Conservation (phyloP, 2,329 filamentous ascomycete species). For the Trichoderma koningiopsis region DNA sequence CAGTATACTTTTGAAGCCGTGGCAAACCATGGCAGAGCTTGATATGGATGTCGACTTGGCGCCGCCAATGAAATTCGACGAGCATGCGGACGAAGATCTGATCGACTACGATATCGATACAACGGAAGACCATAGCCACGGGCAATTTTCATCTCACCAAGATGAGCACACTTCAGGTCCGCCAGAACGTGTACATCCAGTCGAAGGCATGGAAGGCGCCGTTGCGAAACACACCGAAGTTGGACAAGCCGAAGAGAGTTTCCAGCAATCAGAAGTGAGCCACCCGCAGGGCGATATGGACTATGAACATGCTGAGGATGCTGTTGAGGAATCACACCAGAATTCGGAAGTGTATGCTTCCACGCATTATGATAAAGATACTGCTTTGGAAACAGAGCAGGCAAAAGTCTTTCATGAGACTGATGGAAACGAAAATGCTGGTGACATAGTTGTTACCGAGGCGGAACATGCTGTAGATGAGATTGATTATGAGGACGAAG, state of each 20-base stretch:
- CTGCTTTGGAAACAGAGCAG: slow-evolving; percentile 12
- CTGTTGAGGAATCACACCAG: background rate
- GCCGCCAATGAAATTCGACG: slow-evolving; percentile 32
- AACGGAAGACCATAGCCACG: slow-evolving; percentile 27
- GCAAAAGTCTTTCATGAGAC: slow-evolving; percentile 3
- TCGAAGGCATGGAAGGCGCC: slow-evolving; percentile 1
- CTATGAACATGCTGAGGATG: slow-evolving; percentile 25
- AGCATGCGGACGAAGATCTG: slow-evolving; percentile 39
- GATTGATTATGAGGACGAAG: slow-evolving; percentile 21
- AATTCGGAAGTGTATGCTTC: background rate
- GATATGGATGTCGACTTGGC: slow-evolving; percentile 40
- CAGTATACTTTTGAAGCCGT: background rate
- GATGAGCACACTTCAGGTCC: slow-evolving; percentile 11
- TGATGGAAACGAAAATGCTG: background rate
- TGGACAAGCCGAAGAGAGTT: background rate
- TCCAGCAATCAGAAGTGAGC: background rate
- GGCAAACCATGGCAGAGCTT: slow-evolving; percentile 34
- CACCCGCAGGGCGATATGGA: slow-evolving; percentile 4
- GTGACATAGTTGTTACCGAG: background rate
- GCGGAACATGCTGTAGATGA: slow-evolving; percentile 3
- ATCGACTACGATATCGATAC: slow-evolving; percentile 44
- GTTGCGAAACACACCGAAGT: background rate
- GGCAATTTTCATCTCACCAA: slow-evolving; percentile 9
- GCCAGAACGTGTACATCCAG: background rate
- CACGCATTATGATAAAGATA: background rate